Conservation (phyloP, 805 yeast species). For the Candida vaughaniae region DNA sequence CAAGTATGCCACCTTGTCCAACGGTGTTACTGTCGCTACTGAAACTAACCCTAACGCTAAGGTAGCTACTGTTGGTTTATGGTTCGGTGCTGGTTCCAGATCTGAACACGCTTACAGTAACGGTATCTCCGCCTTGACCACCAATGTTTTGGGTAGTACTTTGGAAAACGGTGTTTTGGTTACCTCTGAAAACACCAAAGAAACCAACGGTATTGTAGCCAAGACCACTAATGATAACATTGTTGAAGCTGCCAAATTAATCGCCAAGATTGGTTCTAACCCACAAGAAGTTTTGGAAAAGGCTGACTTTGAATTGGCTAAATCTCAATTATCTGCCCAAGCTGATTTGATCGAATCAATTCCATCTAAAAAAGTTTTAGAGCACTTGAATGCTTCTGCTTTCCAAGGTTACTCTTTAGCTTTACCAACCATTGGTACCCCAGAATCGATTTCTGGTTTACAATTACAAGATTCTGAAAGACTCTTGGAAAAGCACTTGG, state of each 20-base stretch:
- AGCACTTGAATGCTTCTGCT: constrained; percentile 80
- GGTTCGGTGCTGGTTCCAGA: constrained; percentile 75
- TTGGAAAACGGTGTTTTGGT: constrained; percentile 56
- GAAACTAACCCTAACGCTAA: constrained; percentile 57
- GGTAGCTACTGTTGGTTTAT: constrained; percentile 66
- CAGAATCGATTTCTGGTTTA: constrained; percentile 59
- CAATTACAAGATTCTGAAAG: constrained; percentile 56
- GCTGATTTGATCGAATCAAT: constrained; percentile 56
- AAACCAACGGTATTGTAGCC: constrained; percentile 61
- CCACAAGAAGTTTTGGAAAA: constrained; percentile 39
- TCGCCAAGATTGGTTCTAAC: constrained; percentile 45
- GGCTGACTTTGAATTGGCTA: constrained; percentile 47
- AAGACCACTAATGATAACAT: constrained; percentile 52
- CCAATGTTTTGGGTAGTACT: constrained; percentile 47
- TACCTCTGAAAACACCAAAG: constrained; percentile 56
- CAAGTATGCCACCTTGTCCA: constrained; percentile 67
- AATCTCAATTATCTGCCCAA: constrained; percentile 44
- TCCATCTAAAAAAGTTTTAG: constrained; percentile 58
- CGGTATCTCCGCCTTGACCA: constrained; percentile 70
- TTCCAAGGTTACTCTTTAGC: constrained; percentile 84
- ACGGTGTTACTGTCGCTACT: constrained; percentile 74
- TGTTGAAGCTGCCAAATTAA: constrained; percentile 50
- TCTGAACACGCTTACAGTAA: constrained; percentile 78
- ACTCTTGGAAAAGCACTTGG: constrained; percentile 57
- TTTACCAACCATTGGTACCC: constrained; percentile 73